phyloP scores from a whole-genome alignment of 129 eudicot genomes.

The Tagetes patula region DNA sequence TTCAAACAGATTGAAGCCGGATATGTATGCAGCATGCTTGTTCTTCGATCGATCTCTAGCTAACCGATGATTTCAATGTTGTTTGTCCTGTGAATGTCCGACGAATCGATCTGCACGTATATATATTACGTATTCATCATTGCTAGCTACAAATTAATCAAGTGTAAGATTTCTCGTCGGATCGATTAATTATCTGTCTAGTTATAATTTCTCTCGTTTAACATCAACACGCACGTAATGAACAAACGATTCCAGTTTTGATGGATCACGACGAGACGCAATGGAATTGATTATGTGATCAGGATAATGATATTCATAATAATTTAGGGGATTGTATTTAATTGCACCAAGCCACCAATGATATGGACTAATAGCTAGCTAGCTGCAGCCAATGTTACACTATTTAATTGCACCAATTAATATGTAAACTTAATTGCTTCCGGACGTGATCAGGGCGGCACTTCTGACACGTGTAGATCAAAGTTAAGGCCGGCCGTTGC shows the following conservation, averaged over 20 bases:
- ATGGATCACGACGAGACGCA: background rate
- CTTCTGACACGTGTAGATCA: background rate
- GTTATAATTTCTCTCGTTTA: no score
- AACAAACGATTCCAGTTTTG: background rate
- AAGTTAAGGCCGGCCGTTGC: background rate
- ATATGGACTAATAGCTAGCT: background rate
- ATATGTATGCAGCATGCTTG: background rate
- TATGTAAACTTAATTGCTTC: background rate
- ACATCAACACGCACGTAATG: background rate
- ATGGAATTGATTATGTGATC: background rate
- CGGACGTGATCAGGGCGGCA: background rate
- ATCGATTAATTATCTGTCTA: background rate
- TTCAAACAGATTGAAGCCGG: background rate
- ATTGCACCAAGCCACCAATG: background rate
- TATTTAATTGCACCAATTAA: no score
- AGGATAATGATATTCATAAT: background rate
- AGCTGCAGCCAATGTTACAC: background rate
- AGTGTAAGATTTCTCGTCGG: background rate
- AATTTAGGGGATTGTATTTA: no score
- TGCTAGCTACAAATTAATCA: background rate
- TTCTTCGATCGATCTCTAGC: background rate
- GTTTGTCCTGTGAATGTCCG: background rate
- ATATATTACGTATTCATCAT: background rate
- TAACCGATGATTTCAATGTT: background rate
- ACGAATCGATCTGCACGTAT: no score